Evolutionary conservation across 352 stramenopile genomes (phyloP).

Genomic region (Blastocystis sp.): DNA sequence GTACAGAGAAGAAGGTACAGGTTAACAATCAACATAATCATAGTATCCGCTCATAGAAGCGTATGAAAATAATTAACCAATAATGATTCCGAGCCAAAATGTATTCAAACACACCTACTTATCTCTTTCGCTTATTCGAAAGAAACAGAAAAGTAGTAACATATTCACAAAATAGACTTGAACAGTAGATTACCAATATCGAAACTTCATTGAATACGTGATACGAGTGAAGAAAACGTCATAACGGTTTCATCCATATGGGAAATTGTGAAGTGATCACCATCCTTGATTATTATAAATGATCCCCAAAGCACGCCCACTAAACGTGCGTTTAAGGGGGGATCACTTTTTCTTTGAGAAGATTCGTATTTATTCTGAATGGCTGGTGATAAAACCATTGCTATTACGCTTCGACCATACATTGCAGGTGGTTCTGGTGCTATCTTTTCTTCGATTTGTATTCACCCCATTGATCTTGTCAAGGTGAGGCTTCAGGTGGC

Average conservation of each 20-base stretch:
- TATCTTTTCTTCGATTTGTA: constrained; percentile 65
- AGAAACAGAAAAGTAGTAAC: too few species aligned
- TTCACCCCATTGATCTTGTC: constrained; percentile 81
- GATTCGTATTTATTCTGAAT: constrained; percentile 1
- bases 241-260: not conserved
- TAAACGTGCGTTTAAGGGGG: not conserved
- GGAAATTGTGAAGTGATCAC: not conserved
- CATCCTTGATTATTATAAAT: constrained; percentile 30
- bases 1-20: too few species aligned
- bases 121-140: too few species aligned
- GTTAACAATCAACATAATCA: too few species aligned
- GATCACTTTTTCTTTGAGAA: constrained; percentile 5
- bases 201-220: too few species aligned
- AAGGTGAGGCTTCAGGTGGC: constrained; percentile 80
- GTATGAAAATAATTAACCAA: too few species aligned
- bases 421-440: constrained; percentile 48
- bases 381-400: not conserved
- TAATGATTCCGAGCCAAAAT: too few species aligned
- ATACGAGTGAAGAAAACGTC: too few species aligned
- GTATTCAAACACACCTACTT: not conserved
- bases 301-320: not conserved
- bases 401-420: constrained; percentile 25
- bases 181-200: too few species aligned
- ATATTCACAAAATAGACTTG: too few species aligned
- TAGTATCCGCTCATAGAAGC: too few species aligned